phyloP scores from a whole-genome alignment of 108 stramenopile genomes.

The Mediolabrus comicus region DNA sequence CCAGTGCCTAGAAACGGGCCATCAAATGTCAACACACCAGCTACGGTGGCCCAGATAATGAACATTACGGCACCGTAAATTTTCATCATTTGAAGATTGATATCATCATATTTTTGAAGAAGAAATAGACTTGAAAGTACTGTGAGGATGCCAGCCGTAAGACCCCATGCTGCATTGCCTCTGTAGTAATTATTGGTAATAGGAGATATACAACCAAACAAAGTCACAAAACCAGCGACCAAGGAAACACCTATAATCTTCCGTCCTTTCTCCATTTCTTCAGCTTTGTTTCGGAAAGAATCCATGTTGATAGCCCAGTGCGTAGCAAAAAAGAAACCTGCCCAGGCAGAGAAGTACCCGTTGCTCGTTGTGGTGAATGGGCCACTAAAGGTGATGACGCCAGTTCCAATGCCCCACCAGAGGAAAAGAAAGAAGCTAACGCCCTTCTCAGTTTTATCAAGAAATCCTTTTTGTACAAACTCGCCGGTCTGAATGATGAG shows the following conservation, averaged over 20 bases:
- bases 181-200: background rate
- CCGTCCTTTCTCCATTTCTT: slow-evolving; percentile 16
- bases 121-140: slow-evolving; percentile 13
- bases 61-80: slow-evolving; percentile 13
- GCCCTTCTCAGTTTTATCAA: slow-evolving; percentile 29
- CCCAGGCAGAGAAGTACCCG: slow-evolving; percentile 46
- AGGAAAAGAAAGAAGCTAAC: slow-evolving; percentile 43
- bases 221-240: slow-evolving; percentile 4
- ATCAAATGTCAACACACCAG: slow-evolving; percentile 49
- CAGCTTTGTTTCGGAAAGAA: slow-evolving; percentile 4
- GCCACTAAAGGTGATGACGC: slow-evolving; percentile 48
- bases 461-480: slow-evolving; percentile 20
- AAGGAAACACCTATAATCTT: slow-evolving; percentile 13
- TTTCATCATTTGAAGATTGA: slow-evolving; percentile 17
- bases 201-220: slow-evolving; percentile 21
- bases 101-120: slow-evolving; percentile 17
- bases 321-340: slow-evolving; percentile 22
- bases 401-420: slow-evolving; percentile 57
- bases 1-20: slow-evolving; percentile 56
- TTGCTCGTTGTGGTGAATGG: slow-evolving; percentile 36
- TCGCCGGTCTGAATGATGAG: slow-evolving; percentile 33
- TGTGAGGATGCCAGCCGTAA: slow-evolving; percentile 23
- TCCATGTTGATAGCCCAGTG: slow-evolving; percentile 44
- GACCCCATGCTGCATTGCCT: slow-evolving; percentile 26
- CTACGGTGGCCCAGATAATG: slow-evolving; percentile 23